Evolutionary conservation across 305 asterid species (phyloP).

Genomic region (Salvia sclarea): DNA sequence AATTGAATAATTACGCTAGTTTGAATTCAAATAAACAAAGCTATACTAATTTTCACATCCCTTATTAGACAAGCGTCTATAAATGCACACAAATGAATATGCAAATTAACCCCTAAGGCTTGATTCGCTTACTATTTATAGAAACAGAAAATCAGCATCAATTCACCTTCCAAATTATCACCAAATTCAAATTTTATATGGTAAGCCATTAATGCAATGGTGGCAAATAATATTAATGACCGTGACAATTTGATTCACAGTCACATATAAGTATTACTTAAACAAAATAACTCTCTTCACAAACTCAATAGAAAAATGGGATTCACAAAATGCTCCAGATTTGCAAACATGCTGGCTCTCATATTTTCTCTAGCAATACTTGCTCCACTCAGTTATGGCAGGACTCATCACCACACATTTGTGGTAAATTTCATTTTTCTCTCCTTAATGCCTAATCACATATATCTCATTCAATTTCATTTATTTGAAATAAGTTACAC

Average conservation of each 20-base stretch:
- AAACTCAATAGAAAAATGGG: constrained; percentile 14
- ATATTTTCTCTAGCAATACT: constrained; percentile 28
- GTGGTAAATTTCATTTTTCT: constrained; percentile 31
- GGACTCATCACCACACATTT: constrained; percentile 42
- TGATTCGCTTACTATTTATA: neutral
- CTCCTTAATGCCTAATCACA: too few species aligned
- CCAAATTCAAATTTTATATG: neutral
- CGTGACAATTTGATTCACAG: too few species aligned
- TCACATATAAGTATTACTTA: neutral
- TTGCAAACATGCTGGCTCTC: constrained; percentile 13
- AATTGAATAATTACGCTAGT: too few species aligned
- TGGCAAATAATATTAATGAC: too few species aligned
- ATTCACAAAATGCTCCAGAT: constrained; percentile 2
- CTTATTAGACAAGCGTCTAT: too few species aligned
- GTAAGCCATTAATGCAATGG: neutral
- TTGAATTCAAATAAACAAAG: too few species aligned
- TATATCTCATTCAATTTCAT: too few species aligned
- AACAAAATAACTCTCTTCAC: neutral
- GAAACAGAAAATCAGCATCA: neutral
- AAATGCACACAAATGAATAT: too few species aligned
- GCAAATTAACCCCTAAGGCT: too few species aligned
- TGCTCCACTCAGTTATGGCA: constrained; percentile 27
- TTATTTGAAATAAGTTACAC: neutral
- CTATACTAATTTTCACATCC: too few species aligned
- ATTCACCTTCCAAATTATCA: neutral